These are phyloP conservation scores for Gyrodon lividus DNA, from an alignment of 768 basidiomycete genomes.

Conservation along the genomic window DNA sequence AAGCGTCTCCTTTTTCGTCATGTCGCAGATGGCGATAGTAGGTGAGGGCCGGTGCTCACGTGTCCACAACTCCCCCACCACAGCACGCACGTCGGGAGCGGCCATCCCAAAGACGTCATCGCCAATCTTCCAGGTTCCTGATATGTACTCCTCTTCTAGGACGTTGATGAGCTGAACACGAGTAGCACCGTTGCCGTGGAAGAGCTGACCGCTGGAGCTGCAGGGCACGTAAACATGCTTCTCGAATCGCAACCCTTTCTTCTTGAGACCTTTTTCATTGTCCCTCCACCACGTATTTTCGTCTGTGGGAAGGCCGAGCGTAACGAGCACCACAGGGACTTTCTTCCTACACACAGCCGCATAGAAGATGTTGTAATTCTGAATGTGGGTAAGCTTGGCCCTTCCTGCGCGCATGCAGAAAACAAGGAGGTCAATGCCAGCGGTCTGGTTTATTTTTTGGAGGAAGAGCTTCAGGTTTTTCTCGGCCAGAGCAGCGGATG, in stretches of 20 bases:
- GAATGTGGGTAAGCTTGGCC: constrained; percentile 14
- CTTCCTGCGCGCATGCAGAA: constrained; percentile 29
- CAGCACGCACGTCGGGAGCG: constrained; percentile 15
- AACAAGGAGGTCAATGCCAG: constrained; percentile 24
- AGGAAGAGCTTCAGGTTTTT: constrained; percentile 16
- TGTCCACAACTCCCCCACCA: constrained; percentile 13
- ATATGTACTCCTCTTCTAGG: constrained; percentile 9
- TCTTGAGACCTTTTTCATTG: constrained; percentile 21
- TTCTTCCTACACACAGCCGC: constrained; percentile 30
- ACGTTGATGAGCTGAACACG: constrained; percentile 5
- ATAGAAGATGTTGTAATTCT: constrained; percentile 32
- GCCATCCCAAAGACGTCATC: constrained; percentile 10
- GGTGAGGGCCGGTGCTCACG: constrained; percentile 15
- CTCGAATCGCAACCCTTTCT: constrained; percentile 23
- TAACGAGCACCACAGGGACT: constrained; percentile 28
- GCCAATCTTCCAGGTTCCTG: constrained; percentile 15
- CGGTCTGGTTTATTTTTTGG: constrained; percentile 12
- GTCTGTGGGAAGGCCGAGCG: constrained; percentile 33
- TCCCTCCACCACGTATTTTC: constrained; percentile 27
- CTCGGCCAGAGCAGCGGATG: constrained; percentile 8
- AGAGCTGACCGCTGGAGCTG: constrained; percentile 1
- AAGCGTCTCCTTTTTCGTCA: constrained; percentile 8
- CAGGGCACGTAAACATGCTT: constrained; percentile 26
- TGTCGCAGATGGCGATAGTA: constrained; percentile 19
- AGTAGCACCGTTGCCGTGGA: background rate